phyloP scores from a whole-genome alignment of 495 filamentous ascomycete genomes.

The Xylaria sp. region DNA sequence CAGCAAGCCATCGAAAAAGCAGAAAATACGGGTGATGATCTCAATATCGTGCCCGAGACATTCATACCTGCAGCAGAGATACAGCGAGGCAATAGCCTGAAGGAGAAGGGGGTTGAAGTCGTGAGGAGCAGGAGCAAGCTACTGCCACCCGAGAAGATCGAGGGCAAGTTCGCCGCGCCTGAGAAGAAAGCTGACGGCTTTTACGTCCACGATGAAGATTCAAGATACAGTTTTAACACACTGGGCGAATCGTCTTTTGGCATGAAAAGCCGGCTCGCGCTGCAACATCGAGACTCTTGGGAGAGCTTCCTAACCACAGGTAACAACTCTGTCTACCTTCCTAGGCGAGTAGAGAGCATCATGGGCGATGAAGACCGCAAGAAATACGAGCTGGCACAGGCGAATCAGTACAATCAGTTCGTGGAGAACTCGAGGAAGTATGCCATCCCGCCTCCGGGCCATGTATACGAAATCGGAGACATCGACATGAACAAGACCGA shows the following conservation, averaged over 20 bases:
- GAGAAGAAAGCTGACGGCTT: constrained; percentile 66
- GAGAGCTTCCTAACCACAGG: constrained; percentile 74
- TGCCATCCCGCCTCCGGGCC: constrained; percentile 56
- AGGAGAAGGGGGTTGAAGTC: constrained; percentile 43
- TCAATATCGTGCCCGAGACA: constrained; percentile 89
- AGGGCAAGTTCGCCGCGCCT: constrained; percentile 73
- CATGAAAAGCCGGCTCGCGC: constrained; percentile 41
- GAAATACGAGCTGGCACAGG: constrained; percentile 73
- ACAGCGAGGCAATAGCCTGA: constrained; percentile 48
- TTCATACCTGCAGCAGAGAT: constrained; percentile 77
- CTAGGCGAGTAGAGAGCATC: constrained; percentile 80
- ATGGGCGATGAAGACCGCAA: constrained; percentile 79
- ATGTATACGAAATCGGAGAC: constrained; percentile 62
- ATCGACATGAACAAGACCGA: constrained; percentile 53
- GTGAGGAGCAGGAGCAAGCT: constrained; percentile 56
- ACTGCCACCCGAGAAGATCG: constrained; percentile 73
- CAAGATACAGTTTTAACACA: constrained; percentile 56
- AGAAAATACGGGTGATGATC: constrained; percentile 80
- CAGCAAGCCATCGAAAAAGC: constrained; percentile 86
- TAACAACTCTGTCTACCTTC: constrained; percentile 71
- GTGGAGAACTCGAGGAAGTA: constrained; percentile 59
- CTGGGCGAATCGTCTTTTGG: constrained; percentile 39
- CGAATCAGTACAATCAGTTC: constrained; percentile 56
- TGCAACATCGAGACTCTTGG: constrained; percentile 69
- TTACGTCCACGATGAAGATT: constrained; percentile 69